Percentiles rank a stretch among this genome's conserved stretches.
Evolutionary conservation across 805 yeast genomes (phyloP).

Genomic region (Wickerhamomyces rabaulensis): DNA sequence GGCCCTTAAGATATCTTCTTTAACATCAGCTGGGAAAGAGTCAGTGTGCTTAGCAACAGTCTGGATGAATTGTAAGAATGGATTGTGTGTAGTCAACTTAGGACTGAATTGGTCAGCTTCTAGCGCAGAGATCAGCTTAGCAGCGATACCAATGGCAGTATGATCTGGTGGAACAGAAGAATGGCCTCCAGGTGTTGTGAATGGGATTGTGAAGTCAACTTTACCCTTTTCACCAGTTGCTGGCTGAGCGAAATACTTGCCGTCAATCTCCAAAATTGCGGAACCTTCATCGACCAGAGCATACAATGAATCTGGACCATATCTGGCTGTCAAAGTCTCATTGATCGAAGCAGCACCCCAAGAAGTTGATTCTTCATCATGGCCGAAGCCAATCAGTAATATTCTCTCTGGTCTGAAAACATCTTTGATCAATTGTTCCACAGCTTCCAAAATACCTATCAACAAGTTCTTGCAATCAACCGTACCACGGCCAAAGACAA

Average conservation of each 20-base stretch:
- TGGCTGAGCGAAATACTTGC: conserved; percentile 44
- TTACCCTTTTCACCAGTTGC: conserved; percentile 62
- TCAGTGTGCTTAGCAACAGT: conserved; percentile 49
- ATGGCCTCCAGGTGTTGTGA: conserved; percentile 71
- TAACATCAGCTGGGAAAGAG: conserved; percentile 17
- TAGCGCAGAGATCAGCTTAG: conserved; percentile 48
- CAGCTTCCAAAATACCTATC: conserved; percentile 58
- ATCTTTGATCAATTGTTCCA: conserved; percentile 44
- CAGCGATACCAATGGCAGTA: conserved; percentile 68
- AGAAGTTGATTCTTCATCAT: conserved; percentile 63
- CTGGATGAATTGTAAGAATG: conserved; percentile 50
- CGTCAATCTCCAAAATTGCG: conserved; percentile 26
- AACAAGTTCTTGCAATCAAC: conserved; percentile 69
- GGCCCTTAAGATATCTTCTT: conserved; percentile 29
- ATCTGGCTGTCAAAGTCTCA: conserved; percentile 40
- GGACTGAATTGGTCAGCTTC: conserved; percentile 49
- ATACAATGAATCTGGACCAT: conserved; percentile 56
- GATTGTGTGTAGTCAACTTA: conserved; percentile 47
- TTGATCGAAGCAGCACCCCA: conserved; percentile 42
- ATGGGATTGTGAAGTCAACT: conserved; percentile 43
- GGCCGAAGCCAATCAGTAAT: conserved; percentile 61
- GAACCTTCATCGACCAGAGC: conserved; percentile 68
- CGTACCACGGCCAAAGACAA: conserved; percentile 73
- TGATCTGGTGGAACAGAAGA: conserved; percentile 75
- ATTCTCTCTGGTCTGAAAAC: conserved; percentile 57